Base-by-base conservation (phyloP, 495 filamentous ascomycete genomes). In the Lasiosphaeris hirsuta region DNA sequence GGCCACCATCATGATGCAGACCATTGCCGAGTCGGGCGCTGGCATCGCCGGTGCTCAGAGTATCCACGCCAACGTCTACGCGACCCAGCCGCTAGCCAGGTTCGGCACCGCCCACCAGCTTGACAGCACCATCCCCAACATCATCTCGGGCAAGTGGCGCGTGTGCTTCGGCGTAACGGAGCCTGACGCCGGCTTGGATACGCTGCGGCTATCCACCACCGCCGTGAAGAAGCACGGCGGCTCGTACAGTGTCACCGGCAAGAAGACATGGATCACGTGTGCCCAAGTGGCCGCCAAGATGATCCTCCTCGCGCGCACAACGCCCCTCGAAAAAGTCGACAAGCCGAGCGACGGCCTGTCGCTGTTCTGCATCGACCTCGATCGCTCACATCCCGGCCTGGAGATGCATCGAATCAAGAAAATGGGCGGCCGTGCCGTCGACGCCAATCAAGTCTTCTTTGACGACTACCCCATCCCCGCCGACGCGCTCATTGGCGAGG, bases 1-100 rank as follows among this genome's bases (percentile, higher is more conserved):
- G 65, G 89, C 89, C 6, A 90, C 87, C 1, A 88, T 90, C 82
- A 90, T 92, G 86, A 80, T 92, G 75, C 89, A 92, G 60, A 89
- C 87, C 15, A 90, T 92, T 56, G 79, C 86, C 15, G 87, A 90
- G 72, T 81, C 82, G 33, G 88, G 88, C 7, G 89, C 88, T 34
- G 87, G 88, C 4, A 88, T 91, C 71, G 87, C 87, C 6, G 89
- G 89, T 5, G 87, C 90, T 0, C 87, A 92, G 59, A 77, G 84
- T 10, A 86, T 90, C 45, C 88, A 91, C 68, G 88, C 87, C 9
- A 76, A 78, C 58, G 86, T 92, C 13, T 90, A 91, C 68, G 88
- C 86, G 9, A 90, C 88, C 1, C 86, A 91, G 66, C 88, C 88
- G 38, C 74, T 90, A 9, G 84, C 86, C 11, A 86, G 83, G 59